Conservation (phyloP, 176 grass and related monocot genomes). For the Zoysia japonica region DNA sequence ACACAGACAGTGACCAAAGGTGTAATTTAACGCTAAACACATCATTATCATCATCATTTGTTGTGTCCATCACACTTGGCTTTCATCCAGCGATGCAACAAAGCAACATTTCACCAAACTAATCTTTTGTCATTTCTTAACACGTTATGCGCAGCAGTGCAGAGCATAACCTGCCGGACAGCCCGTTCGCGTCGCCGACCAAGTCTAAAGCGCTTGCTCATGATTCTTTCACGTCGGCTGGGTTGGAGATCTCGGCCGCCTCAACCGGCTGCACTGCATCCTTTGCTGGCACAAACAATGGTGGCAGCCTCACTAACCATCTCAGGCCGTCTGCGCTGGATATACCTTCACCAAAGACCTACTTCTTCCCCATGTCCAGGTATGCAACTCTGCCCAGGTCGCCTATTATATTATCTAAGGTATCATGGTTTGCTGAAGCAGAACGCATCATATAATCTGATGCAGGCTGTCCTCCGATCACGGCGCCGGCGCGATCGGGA, state of each 20-base stretch:
- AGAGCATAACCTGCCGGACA: slow-evolving; percentile 92
- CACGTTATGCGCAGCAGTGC: slow-evolving; percentile 33
- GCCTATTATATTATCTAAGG: not conserved
- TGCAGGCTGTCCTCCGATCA: slow-evolving; percentile 87
- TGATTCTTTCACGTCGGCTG: slow-evolving; percentile 40
- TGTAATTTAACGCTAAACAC: slow-evolving; percentile 47
- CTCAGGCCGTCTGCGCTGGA: slow-evolving; percentile 64
- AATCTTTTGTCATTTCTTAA: slow-evolving; percentile 14
- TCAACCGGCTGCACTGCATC: not conserved
- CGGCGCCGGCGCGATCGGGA: slow-evolving; percentile 73
- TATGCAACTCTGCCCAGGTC: slow-evolving; percentile 13
- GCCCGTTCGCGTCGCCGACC: slow-evolving; percentile 83
- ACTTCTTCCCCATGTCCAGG: slow-evolving; percentile 84
- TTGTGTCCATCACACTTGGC: slow-evolving; percentile 41
- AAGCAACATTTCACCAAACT: slow-evolving; percentile 50
- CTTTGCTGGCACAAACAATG: slow-evolving; percentile 40
- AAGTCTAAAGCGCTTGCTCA: slow-evolving; percentile 38
- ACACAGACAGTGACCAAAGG: slow-evolving; percentile 86
- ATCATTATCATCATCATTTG: slow-evolving; percentile 34
- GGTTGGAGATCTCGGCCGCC: slow-evolving; percentile 10
- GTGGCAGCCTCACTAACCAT: slow-evolving; percentile 30
- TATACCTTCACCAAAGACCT: slow-evolving; percentile 69
- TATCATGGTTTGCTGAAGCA: slow-evolving; percentile 22
- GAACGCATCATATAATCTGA: slow-evolving; percentile 23
- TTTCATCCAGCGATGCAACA: slow-evolving; percentile 41